phyloP scores from a whole-genome alignment of 2,329 filamentous ascomycete genomes.

The Emergomyces orientalis region DNA sequence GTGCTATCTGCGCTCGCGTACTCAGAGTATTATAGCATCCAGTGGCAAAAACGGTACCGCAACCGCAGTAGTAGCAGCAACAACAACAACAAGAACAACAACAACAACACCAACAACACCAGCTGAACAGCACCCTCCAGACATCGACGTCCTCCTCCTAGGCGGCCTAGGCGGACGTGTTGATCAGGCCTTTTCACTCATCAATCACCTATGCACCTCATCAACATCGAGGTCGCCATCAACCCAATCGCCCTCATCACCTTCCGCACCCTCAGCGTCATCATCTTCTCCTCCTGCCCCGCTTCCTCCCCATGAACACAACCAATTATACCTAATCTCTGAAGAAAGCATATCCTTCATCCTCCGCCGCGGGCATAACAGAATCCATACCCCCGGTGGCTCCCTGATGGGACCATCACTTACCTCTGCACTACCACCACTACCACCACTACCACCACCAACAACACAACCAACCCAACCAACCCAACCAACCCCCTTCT shows the following conservation, averaged over 20 bases:
- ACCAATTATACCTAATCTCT: constrained; percentile 68
- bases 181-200: constrained; percentile 81
- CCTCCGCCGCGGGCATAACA: constrained; percentile 59
- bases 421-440: constrained; percentile 8
- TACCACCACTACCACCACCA: constrained; percentile 6
- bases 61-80: constrained; percentile 5
- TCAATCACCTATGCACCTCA: constrained; percentile 65
- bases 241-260: not conserved
- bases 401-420: constrained; percentile 7
- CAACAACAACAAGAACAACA: constrained; percentile 17
- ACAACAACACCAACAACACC: too few relatives aligned
- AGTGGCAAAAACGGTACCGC: constrained; percentile 1
- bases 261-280: too few relatives aligned
- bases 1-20: constrained; percentile 44
- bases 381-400: constrained; percentile 52
- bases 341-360: constrained; percentile 74
- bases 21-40: constrained; percentile 19
- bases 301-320: constrained; percentile 3
- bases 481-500: constrained; percentile 43
- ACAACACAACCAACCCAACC: not conserved
- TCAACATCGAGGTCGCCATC: constrained; percentile 2
- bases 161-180: constrained; percentile 83
- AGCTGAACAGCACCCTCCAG: too few relatives aligned
- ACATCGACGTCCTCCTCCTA: constrained; percentile 62
- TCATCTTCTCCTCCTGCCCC: too few relatives aligned